phyloP scores from a whole-genome alignment of 2,329 filamentous ascomycete genomes.

The Fonsecaea monophora region DNA sequence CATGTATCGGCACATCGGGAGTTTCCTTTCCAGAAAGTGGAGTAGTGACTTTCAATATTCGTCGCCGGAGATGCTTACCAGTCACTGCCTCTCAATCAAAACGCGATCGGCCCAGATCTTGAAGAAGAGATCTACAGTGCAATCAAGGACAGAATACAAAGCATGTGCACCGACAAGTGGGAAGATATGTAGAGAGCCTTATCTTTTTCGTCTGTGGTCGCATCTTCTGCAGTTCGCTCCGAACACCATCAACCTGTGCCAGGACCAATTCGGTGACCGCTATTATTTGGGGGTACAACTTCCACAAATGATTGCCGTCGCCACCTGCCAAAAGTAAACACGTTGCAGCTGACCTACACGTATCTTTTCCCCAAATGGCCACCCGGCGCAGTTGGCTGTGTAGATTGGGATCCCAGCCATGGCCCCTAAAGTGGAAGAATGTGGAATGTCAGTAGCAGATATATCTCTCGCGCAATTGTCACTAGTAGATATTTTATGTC shows the following conservation, averaged over 20 bases:
- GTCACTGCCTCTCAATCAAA: not conserved
- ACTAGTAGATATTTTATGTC: not conserved
- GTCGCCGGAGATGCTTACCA: not conserved
- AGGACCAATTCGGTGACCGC: slow-evolving; percentile 4
- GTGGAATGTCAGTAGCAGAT: not conserved
- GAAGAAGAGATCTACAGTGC: not conserved
- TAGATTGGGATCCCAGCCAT: not conserved
- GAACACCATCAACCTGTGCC: not conserved
- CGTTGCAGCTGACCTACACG: slow-evolving; percentile 13
- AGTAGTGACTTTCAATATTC: not conserved
- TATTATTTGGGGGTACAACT: not conserved
- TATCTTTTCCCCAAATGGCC: slow-evolving; percentile 3
- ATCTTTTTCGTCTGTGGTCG: not conserved
- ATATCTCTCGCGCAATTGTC: not conserved
- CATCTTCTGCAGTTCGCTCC: not conserved
- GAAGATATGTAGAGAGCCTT: not conserved
- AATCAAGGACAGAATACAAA: not conserved
- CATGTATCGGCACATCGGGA: not conserved
- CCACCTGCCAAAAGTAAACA: slow-evolving; percentile 18
- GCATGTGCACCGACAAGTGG: slow-evolving; percentile 5
- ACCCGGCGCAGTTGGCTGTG: not conserved
- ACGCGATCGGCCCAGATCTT: not conserved
- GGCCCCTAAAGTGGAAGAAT: not conserved
- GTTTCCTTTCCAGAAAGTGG: not conserved
- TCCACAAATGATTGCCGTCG: slow-evolving; percentile 9